Conservation (phyloP, 345 rosid species). For the Lenwebbia sp. region DNA sequence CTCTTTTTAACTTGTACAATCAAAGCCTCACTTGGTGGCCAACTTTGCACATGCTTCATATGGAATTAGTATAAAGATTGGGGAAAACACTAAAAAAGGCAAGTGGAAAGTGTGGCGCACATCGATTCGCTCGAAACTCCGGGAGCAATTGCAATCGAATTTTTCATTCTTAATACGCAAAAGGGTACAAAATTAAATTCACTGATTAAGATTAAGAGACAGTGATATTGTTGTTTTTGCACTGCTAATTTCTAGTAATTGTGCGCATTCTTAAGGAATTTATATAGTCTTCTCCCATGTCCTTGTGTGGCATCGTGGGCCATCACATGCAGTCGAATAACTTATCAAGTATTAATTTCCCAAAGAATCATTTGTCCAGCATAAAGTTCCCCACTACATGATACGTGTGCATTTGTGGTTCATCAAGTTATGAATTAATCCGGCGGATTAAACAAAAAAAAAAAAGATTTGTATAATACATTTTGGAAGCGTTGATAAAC, state of each 20-base stretch:
- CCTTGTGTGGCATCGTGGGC: neutral
- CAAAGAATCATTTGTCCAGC: neutral
- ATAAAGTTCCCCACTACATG: neutral
- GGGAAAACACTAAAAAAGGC: neutral
- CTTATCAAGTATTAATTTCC: neutral
- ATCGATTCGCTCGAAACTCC: neutral
- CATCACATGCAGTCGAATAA: neutral
- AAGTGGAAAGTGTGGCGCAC: neutral
- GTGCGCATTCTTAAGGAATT: neutral
- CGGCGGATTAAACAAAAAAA: neutral
- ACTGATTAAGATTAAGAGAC: neutral
- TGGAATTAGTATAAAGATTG: neutral
- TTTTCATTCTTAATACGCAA: neutral
- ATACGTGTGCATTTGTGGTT: neutral
- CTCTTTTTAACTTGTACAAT: neutral
- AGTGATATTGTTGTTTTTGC: neutral
- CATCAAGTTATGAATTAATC: neutral
- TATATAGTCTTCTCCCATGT: neutral
- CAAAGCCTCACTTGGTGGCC: neutral
- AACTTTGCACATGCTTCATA: neutral
- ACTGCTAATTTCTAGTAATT: neutral
- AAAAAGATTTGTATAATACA: neutral
- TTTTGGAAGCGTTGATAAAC: neutral
- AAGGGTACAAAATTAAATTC: neutral
- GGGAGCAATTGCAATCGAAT: neutral